A percentile compares a stretch with the other conserved stretches of the same genome.
These are phyloP conservation scores for Blastocystis sp. DNA, from an alignment of 352 stramenopile species.

Conservation along the genomic window DNA sequence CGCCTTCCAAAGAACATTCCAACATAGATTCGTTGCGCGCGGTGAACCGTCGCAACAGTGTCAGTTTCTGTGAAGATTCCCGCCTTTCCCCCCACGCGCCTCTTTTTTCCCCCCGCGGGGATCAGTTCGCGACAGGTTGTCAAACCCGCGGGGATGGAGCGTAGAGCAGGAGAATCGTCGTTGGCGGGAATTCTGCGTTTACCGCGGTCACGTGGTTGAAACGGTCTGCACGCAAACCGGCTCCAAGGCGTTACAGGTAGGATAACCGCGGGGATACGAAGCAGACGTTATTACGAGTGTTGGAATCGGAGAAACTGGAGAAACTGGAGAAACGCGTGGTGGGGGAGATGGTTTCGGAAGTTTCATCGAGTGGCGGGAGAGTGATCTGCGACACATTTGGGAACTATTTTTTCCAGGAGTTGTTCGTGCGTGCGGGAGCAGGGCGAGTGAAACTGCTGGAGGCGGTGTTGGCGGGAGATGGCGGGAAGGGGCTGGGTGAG, in stretches of 20 bases:
- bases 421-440: neutral
- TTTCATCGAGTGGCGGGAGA: neutral
- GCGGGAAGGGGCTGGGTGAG: neutral
- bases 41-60: too few relatives aligned
- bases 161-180: too few relatives aligned
- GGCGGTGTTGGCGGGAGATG: neutral
- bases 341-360: neutral
- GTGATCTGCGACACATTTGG: constrained; percentile 14
- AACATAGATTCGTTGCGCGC: too few relatives aligned
- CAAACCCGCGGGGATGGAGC: too few relatives aligned
- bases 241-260: constrained; percentile 7
- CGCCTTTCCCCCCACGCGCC: too few relatives aligned
- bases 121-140: too few relatives aligned
- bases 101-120: too few relatives aligned
- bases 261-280: too few relatives aligned
- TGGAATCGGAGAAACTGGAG: neutral
- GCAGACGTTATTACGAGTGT: too few relatives aligned
- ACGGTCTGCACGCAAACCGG: constrained; percentile 26
- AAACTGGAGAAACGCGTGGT: neutral
- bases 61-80: too few relatives aligned
- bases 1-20: too few relatives aligned
- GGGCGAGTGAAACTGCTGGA: too few relatives aligned
- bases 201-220: neutral
- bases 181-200: neutral
- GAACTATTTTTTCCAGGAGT: constrained; percentile 29